phyloP scores from a whole-genome alignment of 352 stramenopile species.

The Thalassiosira sp. region DNA sequence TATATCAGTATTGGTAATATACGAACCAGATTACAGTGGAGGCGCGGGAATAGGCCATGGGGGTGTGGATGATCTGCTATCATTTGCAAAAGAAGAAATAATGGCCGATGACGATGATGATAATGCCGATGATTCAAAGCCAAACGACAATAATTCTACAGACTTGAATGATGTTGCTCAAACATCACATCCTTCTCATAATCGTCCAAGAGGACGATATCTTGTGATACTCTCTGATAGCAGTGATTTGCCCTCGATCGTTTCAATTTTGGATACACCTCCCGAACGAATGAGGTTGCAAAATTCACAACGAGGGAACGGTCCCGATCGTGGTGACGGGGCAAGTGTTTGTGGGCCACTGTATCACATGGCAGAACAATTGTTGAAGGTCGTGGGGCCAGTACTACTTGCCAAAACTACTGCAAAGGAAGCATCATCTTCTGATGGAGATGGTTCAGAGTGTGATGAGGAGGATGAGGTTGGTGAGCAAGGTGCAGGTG shows the following conservation, averaged over 20 bases:
- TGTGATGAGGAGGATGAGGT: constrained; percentile 6
- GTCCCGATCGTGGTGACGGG: too few species aligned
- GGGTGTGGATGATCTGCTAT: constrained; percentile 59
- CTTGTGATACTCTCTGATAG: constrained; percentile 60
- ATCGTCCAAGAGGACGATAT: constrained; percentile 48
- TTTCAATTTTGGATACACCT: constrained; percentile 40
- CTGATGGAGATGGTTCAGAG: background rate
- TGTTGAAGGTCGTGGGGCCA: constrained; percentile 58
- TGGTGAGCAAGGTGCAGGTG: background rate
- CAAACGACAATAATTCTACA: constrained; percentile 10
- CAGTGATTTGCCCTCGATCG: constrained; percentile 37
- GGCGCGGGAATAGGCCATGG: constrained; percentile 69
- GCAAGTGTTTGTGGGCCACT: constrained; percentile 60
- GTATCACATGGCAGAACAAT: constrained; percentile 54
- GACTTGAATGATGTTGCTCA: constrained; percentile 7
- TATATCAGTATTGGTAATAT: constrained; percentile 66
- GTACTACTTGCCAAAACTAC: constrained; percentile 4
- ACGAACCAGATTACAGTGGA: constrained; percentile 69
- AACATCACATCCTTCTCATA: too few species aligned
- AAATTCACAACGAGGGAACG: constrained; percentile 1
- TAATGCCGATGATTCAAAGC: background rate
- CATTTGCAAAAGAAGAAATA: constrained; percentile 28
- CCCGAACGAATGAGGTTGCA: constrained; percentile 39
- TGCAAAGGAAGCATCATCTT: background rate
- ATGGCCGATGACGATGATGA: constrained; percentile 24